These are phyloP conservation scores for Vishniacozyma victoriae DNA, from an alignment of 768 basidiomycete genomes.

Conservation along the genomic window DNA sequence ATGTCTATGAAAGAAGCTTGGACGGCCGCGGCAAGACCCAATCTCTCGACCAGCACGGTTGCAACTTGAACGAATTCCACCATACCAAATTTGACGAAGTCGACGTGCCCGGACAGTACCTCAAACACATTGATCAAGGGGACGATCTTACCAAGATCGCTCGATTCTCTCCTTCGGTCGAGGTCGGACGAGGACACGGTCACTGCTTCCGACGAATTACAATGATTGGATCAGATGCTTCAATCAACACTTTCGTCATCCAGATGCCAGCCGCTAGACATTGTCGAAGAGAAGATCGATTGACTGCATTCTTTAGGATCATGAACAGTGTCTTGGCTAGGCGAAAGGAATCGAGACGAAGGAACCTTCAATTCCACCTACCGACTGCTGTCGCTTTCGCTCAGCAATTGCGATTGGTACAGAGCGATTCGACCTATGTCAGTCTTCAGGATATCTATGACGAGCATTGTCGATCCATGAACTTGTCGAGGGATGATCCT, in stretches of 20 bases:
- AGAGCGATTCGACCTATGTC: conserved; percentile 85
- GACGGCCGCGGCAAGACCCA: conserved; percentile 78
- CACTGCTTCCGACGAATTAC: conserved; percentile 84
- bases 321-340: conserved; percentile 82
- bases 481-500: conserved; percentile 80
- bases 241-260: conserved; percentile 80
- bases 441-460: conserved; percentile 92
- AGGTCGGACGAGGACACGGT: conserved; percentile 79
- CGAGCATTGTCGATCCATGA: conserved; percentile 67
- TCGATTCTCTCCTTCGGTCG: conserved; percentile 83
- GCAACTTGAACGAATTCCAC: conserved; percentile 95
- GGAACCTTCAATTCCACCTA: conserved; percentile 84
- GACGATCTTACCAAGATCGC: conserved; percentile 83
- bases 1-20: conserved; percentile 75
- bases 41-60: conserved; percentile 76
- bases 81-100: conserved; percentile 96
- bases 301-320: conserved; percentile 86
- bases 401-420: conserved; percentile 74
- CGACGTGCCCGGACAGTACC: conserved; percentile 97
- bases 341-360: conserved; percentile 87
- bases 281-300: conserved; percentile 83
- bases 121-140: conserved; percentile 94
- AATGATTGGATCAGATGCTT: conserved; percentile 83
- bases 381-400: conserved; percentile 75
- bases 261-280: conserved; percentile 81